A percentile compares a stretch with the other conserved stretches of the same genome.
Evolutionary conservation across 306 rosid species (phyloP).

Genomic region (Quercus suber): DNA sequence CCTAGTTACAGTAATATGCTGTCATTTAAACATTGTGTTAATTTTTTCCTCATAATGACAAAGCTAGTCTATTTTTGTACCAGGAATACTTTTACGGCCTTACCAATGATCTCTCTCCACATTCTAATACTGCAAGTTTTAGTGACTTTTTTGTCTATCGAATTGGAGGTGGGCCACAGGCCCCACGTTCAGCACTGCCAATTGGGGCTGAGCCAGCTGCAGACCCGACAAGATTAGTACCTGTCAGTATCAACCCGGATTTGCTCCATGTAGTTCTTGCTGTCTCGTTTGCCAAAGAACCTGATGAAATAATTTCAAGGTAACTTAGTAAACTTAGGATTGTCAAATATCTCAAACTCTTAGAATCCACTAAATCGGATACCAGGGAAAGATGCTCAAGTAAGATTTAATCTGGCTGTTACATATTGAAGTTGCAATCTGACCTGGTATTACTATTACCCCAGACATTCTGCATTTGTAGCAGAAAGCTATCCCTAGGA

Average conservation of each 20-base stretch:
- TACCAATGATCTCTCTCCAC: conserved; percentile 85
- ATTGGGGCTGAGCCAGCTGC: conserved; percentile 99
- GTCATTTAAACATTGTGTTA: conserved; percentile 10
- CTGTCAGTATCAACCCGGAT: conserved; percentile 74
- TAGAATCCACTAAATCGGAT: neutral
- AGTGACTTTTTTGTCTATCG: conserved; percentile 74
- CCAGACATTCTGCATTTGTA: neutral
- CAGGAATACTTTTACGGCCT: conserved; percentile 98
- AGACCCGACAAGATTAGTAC: conserved; percentile 83
- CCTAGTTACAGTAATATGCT: neutral
- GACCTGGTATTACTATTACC: neutral
- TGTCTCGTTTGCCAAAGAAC: conserved; percentile 86
- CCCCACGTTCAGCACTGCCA: conserved; percentile 96
- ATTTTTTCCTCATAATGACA: neutral
- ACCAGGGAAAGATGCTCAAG: neutral
- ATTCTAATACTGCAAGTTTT: conserved; percentile 78
- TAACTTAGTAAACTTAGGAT: conserved; percentile 26
- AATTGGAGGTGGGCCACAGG: conserved; percentile 97
- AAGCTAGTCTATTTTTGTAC: conserved; percentile 26
- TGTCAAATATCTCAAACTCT: neutral
- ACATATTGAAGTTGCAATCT: neutral
- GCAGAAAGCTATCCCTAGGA: neutral
- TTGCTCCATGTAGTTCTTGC: conserved; percentile 81
- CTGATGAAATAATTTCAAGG: conserved; percentile 92
- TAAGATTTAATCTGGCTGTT: neutral